A percentile compares a stretch with the other conserved stretches of the same genome.
phyloP scores from a whole-genome alignment of 2,329 filamentous ascomycete species.

The Chrysosporium queenslandicum region DNA sequence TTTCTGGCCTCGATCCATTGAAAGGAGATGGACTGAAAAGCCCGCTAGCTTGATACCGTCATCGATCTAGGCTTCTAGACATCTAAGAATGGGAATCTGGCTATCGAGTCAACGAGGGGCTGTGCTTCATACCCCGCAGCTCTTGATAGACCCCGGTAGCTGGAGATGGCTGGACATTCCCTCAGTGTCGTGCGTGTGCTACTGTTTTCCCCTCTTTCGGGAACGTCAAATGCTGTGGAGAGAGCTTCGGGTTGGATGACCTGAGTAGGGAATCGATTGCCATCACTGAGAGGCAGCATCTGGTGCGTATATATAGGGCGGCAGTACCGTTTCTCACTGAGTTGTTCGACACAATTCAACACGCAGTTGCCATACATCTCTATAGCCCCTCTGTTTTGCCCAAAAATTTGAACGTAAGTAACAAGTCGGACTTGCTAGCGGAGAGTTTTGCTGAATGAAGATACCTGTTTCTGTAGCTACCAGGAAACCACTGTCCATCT shows the following conservation, averaged over 20 bases:
- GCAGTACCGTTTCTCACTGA: not conserved
- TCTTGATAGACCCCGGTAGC: not conserved
- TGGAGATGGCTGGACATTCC: not conserved
- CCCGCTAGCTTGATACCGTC: no score
- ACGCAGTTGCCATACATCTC: no score
- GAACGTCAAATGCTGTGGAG: not conserved
- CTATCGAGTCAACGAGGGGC: not conserved
- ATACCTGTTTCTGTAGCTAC: no score
- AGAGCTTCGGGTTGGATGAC: not conserved
- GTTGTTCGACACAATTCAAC: not conserved
- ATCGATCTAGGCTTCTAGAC: not conserved
- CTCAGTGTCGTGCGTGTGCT: not conserved
- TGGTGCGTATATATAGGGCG: not conserved
- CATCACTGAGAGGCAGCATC: not conserved
- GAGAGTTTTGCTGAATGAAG: no score
- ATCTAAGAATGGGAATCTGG: no score
- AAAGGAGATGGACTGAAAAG: no score
- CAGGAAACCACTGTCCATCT: no score
- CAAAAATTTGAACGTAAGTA: not conserved
- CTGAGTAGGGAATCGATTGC: slow-evolving; percentile 6
- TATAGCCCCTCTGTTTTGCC: no score
- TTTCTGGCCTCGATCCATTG: no score
- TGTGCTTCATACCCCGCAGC: not conserved
- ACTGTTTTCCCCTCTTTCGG: not conserved
- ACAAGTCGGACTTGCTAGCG: no score